phyloP scores from a whole-genome alignment of 75 land plant species.

The Larix kaempferi region DNA sequence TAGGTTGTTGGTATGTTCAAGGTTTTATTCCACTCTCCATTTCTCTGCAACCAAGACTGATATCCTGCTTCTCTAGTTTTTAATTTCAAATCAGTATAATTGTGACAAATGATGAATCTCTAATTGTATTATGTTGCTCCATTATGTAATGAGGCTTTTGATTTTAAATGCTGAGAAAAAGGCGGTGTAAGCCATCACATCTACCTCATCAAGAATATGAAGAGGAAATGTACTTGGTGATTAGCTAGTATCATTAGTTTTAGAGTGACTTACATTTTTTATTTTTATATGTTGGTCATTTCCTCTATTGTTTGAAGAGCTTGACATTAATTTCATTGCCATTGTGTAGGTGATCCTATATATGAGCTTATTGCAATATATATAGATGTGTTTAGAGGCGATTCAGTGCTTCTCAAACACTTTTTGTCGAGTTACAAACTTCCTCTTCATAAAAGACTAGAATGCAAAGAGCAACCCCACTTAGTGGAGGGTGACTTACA shows the following conservation, averaged over 20 bases:
- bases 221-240: not conserved
- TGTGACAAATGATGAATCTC: not conserved
- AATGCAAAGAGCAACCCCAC: not conserved
- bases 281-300: not conserved
- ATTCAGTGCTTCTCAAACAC: slow-evolving; percentile 40
- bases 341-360: slow-evolving; percentile 77
- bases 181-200: not conserved
- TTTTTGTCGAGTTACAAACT: slow-evolving; percentile 70
- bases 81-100: not conserved
- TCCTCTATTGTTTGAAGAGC: not conserved
- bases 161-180: not conserved
- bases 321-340: not conserved
- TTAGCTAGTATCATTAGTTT: not conserved
- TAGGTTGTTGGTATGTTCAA: not conserved
- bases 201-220: not conserved
- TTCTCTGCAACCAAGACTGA: not conserved
- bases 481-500: not conserved
- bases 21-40: not conserved
- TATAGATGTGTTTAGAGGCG: slow-evolving; percentile 76
- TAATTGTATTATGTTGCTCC: not conserved
- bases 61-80: not conserved
- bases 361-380: slow-evolving; percentile 78
- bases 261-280: not conserved
- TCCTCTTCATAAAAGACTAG: slow-evolving; percentile 38
- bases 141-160: not conserved